These are phyloP conservation scores for Dentipellis fragilis DNA, from an alignment of 768 basidiomycete genomes.

Conservation along the genomic window DNA sequence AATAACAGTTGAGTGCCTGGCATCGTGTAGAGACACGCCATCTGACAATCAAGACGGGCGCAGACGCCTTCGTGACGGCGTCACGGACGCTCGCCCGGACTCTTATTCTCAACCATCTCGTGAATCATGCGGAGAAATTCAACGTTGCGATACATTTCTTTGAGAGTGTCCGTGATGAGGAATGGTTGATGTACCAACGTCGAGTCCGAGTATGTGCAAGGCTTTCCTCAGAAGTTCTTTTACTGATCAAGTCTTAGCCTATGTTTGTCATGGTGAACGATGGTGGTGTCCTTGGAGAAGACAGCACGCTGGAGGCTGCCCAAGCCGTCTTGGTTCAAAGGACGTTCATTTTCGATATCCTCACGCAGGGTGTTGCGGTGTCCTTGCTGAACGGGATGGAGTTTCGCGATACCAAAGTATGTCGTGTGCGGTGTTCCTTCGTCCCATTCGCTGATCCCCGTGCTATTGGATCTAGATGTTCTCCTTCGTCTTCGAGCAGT, in stretches of 20 bases:
- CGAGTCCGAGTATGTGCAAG: conserved; percentile 26
- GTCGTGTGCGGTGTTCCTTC: background rate
- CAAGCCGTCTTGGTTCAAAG: conserved; percentile 37
- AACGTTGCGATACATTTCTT: conserved; percentile 38
- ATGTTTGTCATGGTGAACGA: conserved; percentile 59
- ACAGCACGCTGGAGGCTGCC: conserved; percentile 7
- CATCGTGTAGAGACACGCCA: conserved; percentile 32
- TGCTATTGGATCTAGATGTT: conserved; percentile 33
- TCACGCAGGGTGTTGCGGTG: conserved; percentile 40
- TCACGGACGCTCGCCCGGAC: conserved; percentile 44
- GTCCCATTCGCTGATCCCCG: background rate
- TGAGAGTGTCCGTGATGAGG: conserved; percentile 30
- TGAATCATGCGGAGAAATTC: conserved; percentile 17
- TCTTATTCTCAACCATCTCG: conserved; percentile 41
- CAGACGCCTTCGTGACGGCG: conserved; percentile 25
- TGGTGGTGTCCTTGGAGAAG: conserved; percentile 26
- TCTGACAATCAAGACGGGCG: conserved; percentile 28
- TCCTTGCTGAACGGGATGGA: conserved; percentile 42
- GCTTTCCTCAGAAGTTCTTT: background rate
- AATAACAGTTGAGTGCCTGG: background rate
- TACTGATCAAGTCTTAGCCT: conserved; percentile 31
- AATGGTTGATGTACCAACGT: conserved; percentile 37
- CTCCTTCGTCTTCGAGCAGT: conserved; percentile 42
- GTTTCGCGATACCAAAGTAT: conserved; percentile 56
- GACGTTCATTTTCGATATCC: conserved; percentile 36